phyloP scores from a whole-genome alignment of 2,329 filamentous ascomycete genomes.

The Trichophyton benhamiae region DNA sequence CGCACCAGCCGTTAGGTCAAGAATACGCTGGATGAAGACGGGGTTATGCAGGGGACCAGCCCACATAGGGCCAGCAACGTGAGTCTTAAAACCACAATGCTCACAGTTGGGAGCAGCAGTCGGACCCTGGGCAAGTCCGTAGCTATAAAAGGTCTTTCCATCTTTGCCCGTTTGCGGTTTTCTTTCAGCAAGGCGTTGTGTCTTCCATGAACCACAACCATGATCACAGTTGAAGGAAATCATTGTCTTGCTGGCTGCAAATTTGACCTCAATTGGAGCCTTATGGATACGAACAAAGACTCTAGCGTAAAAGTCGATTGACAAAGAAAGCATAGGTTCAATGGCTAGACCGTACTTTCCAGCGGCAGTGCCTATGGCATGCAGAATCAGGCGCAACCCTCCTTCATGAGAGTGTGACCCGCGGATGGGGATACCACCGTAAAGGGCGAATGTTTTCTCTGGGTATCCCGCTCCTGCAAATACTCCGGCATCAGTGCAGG shows the following conservation, averaged over 20 bases:
- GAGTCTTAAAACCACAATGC: constrained; percentile 77
- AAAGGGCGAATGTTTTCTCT: constrained; percentile 88
- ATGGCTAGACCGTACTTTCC: constrained; percentile 77
- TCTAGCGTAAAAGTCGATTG: constrained; percentile 89
- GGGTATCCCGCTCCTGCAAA: constrained; percentile 90
- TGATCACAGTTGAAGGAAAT: constrained; percentile 78
- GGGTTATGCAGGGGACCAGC: constrained; percentile 76
- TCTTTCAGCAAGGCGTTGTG: constrained; percentile 63
- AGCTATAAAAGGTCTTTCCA: constrained; percentile 62
- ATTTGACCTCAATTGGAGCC: constrained; percentile 77
- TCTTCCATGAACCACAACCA: constrained; percentile 85
- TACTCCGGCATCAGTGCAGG: constrained; percentile 89
- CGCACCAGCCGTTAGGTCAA: constrained; percentile 57
- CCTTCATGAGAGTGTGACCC: constrained; percentile 78
- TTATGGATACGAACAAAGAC: constrained; percentile 74
- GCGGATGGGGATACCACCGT: constrained; percentile 79
- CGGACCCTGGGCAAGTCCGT: constrained; percentile 61
- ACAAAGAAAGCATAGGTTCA: constrained; percentile 81
- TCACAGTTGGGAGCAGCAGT: constrained; percentile 54
- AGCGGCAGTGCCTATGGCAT: constrained; percentile 67
- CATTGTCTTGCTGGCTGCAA: constrained; percentile 84
- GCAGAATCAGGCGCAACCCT: constrained; percentile 72
- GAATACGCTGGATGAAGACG: constrained; percentile 66
- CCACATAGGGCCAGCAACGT: constrained; percentile 90
- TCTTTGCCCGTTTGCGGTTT: constrained; percentile 57